Evolutionary conservation across 1,284 basidiomycete genomes (phyloP), one percentile per base, ranked within the genome.

Genomic region (Rhizopogon parksii): DNA sequence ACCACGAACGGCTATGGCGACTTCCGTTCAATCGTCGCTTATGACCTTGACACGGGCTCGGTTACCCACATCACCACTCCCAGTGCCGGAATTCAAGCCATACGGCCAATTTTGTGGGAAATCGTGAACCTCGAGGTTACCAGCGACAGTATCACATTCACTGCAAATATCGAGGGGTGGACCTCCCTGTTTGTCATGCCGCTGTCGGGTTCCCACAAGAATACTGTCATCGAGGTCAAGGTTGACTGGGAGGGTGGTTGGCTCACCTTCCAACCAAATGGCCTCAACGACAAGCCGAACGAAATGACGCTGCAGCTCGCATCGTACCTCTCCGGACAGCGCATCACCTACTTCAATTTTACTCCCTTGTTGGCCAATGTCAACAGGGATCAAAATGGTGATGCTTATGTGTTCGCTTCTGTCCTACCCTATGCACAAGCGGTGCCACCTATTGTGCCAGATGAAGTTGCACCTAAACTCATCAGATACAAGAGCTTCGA

Each of bases 151-250:
- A 52, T 71, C 8, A 59, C 68, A 48, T 68, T 70, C 21, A 57
- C 51, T 3, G 69, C 66, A 1, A 71, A 71, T 34, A 57, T 69
- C 25, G 69, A 72, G 21, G 68, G 70, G 7, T 70, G 71, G 69
- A 56, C 49, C 36, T 51, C 53, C 7, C 47, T 69, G 17, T 71
- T 69, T 52, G 56, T 56, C 8, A 54, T 70, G 57, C 65, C 66
- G 2, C 57, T 70, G 38, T 54, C n/a, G 2, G 68, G 64, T 19
- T 40, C 53, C 4, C 56, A 67, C 8, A 57, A 56, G 45, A 52
- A 60, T 21, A 39, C 39, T n/a, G 65, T 71, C 17, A 53, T 65
- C 30, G 64, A 70, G 51, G 51, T 71, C 27, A 61, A 59, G 35
- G 59, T 64, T 15, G 49, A 45, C 19, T 67, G 65, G 70, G 68